Conservation (phyloP, 371 early-diverging fungal genomes). For the Rhizopus arrhizus region DNA sequence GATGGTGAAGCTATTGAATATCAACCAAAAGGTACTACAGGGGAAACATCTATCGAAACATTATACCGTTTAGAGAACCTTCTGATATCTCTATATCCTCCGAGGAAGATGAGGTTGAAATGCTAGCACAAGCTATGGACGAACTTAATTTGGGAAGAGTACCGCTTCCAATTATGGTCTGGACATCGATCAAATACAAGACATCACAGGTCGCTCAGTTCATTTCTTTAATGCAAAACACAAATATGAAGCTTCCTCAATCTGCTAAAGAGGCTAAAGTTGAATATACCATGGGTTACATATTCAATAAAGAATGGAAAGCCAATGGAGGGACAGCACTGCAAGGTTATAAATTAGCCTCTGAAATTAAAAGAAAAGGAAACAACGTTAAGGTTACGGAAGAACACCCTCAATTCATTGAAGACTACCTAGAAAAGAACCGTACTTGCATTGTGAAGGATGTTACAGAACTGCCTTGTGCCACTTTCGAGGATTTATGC, state of each 20-base stretch:
- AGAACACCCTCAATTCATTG: conserved; percentile 11
- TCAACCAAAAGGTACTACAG: conserved; percentile 8
- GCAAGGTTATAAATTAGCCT: conserved; percentile 9
- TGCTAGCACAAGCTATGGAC: conserved; percentile 7
- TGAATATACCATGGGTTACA: neutral
- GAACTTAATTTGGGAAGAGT: conserved; percentile 4
- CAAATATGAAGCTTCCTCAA: conserved; percentile 10
- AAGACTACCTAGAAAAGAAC: conserved; percentile 8
- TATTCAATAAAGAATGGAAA: conserved; percentile 14
- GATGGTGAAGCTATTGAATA: conserved; percentile 10
- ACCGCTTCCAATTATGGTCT: conserved; percentile 10
- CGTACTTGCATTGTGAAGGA: conserved; percentile 3
- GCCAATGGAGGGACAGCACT: conserved; percentile 5
- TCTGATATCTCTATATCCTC: conserved; percentile 9
- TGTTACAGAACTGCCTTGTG: neutral
- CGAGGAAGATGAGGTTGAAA: conserved; percentile 7
- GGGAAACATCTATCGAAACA: conserved; percentile 3
- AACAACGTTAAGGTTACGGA: conserved; percentile 8
- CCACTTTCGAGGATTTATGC: neutral
- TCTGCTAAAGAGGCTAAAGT: conserved; percentile 6
- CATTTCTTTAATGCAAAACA: conserved; percentile 8
- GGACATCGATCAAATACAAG: conserved; percentile 11
- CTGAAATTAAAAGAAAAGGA: conserved; percentile 9
- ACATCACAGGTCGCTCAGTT: conserved; percentile 14
- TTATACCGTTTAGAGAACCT: conserved; percentile 1